Percentiles rank a stretch among this genome's conserved stretches.
phyloP scores from a whole-genome alignment of 257 asterid species.

The Jacaranda copaia region DNA sequence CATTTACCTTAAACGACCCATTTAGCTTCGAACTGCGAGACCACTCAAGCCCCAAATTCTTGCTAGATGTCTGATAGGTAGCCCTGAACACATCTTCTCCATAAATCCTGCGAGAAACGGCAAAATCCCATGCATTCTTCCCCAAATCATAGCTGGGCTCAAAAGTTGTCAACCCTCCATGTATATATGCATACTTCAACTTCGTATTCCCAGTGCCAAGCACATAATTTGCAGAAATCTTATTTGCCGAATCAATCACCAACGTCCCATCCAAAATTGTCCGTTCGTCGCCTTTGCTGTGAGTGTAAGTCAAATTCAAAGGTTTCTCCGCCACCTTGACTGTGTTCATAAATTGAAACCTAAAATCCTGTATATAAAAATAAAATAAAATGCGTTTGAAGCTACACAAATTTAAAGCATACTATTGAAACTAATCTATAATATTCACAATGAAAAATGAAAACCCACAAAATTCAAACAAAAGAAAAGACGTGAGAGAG shows the following conservation, averaged over 20 bases:
- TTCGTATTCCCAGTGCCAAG: conserved; percentile 75
- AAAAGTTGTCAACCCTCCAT: conserved; percentile 73
- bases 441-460: neutral
- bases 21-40: conserved; percentile 66
- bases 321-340: conserved; percentile 73
- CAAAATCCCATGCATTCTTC: conserved; percentile 88
- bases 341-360: conserved; percentile 88
- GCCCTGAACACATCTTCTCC: conserved; percentile 79
- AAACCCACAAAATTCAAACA: neutral
- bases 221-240: conserved; percentile 85
- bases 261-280: conserved; percentile 81
- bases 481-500: neutral
- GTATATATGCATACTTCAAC: conserved; percentile 80
- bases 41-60: conserved; percentile 93
- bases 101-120: conserved; percentile 65
- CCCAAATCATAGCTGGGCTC: conserved; percentile 86
- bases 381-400: too few species aligned
- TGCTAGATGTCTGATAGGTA: conserved; percentile 80
- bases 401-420: too few species aligned
- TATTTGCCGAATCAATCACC: conserved; percentile 79
- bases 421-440: neutral
- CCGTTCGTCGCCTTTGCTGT: conserved; percentile 65
- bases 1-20: conserved; percentile 87
- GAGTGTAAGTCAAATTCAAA: conserved; percentile 83
- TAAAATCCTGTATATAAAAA: conserved; percentile 65